These are phyloP conservation scores for Datura wrightii DNA, from an alignment of 257 asterid genomes.

Conservation along the genomic window DNA sequence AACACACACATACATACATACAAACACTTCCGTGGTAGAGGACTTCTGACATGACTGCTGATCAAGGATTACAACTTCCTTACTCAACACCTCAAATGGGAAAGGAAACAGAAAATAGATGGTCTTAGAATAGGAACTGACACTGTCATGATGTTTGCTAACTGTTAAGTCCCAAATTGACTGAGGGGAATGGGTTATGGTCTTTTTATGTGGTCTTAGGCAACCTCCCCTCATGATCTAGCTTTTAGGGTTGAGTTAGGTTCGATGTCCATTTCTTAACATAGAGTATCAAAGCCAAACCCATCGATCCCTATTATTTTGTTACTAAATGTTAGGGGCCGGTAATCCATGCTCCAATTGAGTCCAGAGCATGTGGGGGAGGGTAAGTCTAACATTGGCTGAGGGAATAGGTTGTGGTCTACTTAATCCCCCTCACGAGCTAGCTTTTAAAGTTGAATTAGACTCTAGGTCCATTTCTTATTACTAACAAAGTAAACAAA, in stretches of 20 bases:
- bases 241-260: neutral
- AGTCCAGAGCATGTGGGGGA: neutral
- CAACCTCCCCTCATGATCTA: neutral
- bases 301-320: neutral
- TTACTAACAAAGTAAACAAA: conserved; percentile 17
- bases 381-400: neutral
- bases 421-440: neutral
- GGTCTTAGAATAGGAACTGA: neutral
- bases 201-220: neutral
- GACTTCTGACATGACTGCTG: neutral
- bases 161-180: neutral
- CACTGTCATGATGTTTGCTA: neutral
- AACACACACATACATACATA: conserved; percentile 23
- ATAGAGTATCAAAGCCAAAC: neutral
- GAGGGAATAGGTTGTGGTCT: conserved; percentile 16
- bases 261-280: neutral
- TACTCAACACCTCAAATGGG: neutral
- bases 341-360: neutral
- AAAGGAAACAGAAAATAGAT: conserved; percentile 20
- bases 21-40: neutral
- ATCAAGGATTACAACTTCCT: conserved; percentile 14
- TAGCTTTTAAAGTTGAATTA: neutral
- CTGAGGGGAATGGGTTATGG: neutral
- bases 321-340: neutral
- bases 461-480: neutral